These are phyloP conservation scores for Gynandropsis gynandra DNA, from an alignment of 345 rosid genomes.

Conservation along the genomic window DNA sequence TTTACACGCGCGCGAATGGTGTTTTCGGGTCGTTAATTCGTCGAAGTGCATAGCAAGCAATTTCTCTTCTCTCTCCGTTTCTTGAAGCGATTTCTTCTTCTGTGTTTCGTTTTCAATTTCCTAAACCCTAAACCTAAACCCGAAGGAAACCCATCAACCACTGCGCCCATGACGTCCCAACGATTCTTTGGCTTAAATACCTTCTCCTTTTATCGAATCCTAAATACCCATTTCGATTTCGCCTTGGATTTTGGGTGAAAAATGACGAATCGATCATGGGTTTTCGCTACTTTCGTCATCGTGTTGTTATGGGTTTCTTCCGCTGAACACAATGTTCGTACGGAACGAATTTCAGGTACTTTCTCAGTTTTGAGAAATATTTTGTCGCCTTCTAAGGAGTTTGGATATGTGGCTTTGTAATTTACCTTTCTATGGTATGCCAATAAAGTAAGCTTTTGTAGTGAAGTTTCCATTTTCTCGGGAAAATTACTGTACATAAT, in stretches of 20 bases:
- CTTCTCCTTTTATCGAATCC: constrained; percentile 22
- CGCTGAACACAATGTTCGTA: constrained; percentile 40
- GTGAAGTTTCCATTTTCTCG: not conserved
- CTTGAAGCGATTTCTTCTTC: constrained; percentile 65
- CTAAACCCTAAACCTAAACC: constrained; percentile 32
- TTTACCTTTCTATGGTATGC: not conserved
- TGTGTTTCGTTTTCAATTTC: constrained; percentile 22
- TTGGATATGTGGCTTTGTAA: constrained; percentile 5
- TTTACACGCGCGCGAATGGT: not conserved
- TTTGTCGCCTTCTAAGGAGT: not conserved
- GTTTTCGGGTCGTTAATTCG: constrained; percentile 9
- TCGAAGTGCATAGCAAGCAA: constrained; percentile 19
- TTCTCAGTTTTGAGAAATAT: not conserved
- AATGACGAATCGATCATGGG: constrained; percentile 37
- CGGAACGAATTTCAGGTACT: constrained; percentile 75
- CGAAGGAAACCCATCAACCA: constrained; percentile 71
- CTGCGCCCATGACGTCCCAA: constrained; percentile 63
- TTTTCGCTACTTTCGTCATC: constrained; percentile 27
- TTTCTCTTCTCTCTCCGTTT: constrained; percentile 33
- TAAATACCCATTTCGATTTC: constrained; percentile 21
- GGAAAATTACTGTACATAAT: too few species aligned
- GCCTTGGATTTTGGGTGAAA: not conserved
- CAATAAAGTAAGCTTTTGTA: not conserved
- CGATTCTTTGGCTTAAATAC: constrained; percentile 39
- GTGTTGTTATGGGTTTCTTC: constrained; percentile 21